Conservation (phyloP, 148 eudicot genomes). For the Salicornia ramosissima region DNA sequence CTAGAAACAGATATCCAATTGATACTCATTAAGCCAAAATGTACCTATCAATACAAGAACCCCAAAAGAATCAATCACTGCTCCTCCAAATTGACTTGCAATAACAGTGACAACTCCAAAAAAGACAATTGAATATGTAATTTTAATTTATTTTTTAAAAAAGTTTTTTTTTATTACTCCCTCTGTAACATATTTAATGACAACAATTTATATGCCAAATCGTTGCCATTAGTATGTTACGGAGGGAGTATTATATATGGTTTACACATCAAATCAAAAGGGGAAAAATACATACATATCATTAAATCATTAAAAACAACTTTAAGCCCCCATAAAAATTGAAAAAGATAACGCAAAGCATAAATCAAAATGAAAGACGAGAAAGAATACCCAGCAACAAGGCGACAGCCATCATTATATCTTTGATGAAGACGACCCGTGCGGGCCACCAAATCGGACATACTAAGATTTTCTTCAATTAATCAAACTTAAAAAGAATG, state of each 20-base stretch:
- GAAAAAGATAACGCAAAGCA: background rate
- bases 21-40: background rate
- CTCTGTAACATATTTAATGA: no score
- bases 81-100: slow-evolving; percentile 17
- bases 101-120: slow-evolving; percentile 14
- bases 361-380: background rate
- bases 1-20: no score
- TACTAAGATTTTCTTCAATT: slow-evolving; percentile 3
- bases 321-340: background rate
- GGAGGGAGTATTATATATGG: background rate
- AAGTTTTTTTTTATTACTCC: no score
- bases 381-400: slow-evolving; percentile 43
- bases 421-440: slow-evolving; percentile 50
- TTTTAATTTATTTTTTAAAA: no score
- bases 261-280: slow-evolving; percentile 8
- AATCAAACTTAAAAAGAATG: background rate
- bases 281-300: background rate
- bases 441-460: slow-evolving; percentile 47
- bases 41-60: background rate
- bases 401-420: slow-evolving; percentile 47
- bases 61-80: slow-evolving; percentile 6
- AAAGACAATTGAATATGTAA: slow-evolving; percentile 22
- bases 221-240: no score
- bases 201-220: no score
- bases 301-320: background rate